phyloP scores from a whole-genome alignment of 2,329 filamentous ascomycete species.

The Herpotrichia juniperi region DNA sequence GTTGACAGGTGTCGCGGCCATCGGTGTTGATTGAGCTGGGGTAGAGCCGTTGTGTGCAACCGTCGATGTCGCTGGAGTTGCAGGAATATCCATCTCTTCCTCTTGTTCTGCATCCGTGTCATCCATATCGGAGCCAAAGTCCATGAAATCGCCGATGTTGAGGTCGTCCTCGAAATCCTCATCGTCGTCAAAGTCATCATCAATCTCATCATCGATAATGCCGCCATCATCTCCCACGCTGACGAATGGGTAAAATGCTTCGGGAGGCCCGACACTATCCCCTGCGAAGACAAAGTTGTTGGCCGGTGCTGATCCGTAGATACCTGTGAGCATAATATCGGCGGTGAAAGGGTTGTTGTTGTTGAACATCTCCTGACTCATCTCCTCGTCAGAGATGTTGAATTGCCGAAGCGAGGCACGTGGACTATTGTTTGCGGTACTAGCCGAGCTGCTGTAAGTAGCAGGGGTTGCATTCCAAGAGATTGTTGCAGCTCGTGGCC shows the following conservation, averaged over 20 bases:
- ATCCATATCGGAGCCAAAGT: conserved; percentile 42
- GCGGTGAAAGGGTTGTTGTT: conserved; percentile 19
- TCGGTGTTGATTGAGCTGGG: conserved; percentile 32
- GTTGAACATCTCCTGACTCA: conserved; percentile 41
- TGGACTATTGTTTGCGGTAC: conserved; percentile 48
- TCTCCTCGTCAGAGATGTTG: conserved; percentile 47
- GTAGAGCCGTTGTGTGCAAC: conserved; percentile 35
- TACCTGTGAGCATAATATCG: conserved; percentile 79
- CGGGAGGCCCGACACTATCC: conserved; percentile 73
- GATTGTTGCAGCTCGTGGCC: conserved; percentile 36
- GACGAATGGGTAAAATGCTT: conserved; percentile 76
- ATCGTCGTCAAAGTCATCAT: conserved; percentile 66
- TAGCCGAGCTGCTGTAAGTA: conserved; percentile 46
- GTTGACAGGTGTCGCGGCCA: conserved; percentile 26
- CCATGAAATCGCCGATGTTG: conserved; percentile 47
- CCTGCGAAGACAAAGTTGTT: conserved; percentile 57
- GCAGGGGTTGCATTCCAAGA: conserved; percentile 30
- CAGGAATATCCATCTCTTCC: conserved; percentile 44
- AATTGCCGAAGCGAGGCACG: conserved; percentile 41
- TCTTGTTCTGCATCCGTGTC: conserved; percentile 42
- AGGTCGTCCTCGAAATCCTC: conserved; percentile 63
- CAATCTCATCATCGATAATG: conserved; percentile 59
- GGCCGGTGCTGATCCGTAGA: conserved; percentile 56
- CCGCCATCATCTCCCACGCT: conserved; percentile 63
- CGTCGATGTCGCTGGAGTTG: conserved; percentile 42